phyloP scores from a whole-genome alignment of 1,284 basidiomycete genomes.

The Leucoagaricus sp. region DNA sequence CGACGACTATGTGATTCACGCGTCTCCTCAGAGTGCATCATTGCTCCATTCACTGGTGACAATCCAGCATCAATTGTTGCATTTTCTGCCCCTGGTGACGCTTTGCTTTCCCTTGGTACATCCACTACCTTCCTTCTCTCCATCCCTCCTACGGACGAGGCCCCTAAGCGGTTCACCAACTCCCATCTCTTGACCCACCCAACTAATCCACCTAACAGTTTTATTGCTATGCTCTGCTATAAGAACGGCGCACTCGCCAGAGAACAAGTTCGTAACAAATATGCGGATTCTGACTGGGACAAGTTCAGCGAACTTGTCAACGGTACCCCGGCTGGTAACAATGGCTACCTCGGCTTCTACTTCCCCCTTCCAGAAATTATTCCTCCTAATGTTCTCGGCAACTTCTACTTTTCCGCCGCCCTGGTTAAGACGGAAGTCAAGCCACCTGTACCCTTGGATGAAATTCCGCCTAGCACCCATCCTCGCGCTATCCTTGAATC shows the following conservation, averaged over 20 bases:
- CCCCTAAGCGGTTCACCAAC: slow-evolving; percentile 71
- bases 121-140: slow-evolving; percentile 88
- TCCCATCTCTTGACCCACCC: slow-evolving; percentile 77
- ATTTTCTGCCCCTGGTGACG: slow-evolving; percentile 81
- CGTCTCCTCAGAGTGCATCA: slow-evolving; percentile 58
- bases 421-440: slow-evolving; percentile 20
- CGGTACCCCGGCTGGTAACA: slow-evolving; percentile 58
- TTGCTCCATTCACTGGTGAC: slow-evolving; percentile 90
- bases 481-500: slow-evolving; percentile 86
- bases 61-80: slow-evolving; percentile 89
- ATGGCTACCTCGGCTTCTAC: slow-evolving; percentile 66
- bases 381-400: slow-evolving; percentile 69
- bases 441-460: slow-evolving; percentile 29
- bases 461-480: slow-evolving; percentile 54
- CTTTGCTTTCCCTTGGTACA: slow-evolving; percentile 88
- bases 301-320: slow-evolving; percentile 72
- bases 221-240: slow-evolving; percentile 83
- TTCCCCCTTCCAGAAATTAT: slow-evolving; percentile 87
- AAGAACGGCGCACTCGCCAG: slow-evolving; percentile 84
- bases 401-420: slow-evolving; percentile 56
- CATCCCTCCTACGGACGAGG: slow-evolving; percentile 57
- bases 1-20: neutral
- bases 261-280: slow-evolving; percentile 76
- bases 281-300: slow-evolving; percentile 67
- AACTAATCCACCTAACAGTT: slow-evolving; percentile 50